Conservation (phyloP, 192 early-diverging fungal species). For the Gryganskiella cystojenkinii region DNA sequence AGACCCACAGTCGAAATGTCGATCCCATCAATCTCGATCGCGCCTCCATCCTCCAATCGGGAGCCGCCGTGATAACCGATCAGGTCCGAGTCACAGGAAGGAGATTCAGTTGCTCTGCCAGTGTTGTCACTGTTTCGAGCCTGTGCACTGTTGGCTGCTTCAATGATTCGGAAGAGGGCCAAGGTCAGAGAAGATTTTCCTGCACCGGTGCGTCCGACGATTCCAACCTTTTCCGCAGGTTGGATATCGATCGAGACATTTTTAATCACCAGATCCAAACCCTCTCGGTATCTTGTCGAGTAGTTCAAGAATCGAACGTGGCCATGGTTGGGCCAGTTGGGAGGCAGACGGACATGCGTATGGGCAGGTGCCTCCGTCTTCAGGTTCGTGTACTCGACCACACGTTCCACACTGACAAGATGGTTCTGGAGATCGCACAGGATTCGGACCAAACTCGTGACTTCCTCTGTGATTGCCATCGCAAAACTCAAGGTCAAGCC, state of each 20-base stretch:
- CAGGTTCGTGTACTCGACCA: slow-evolving; percentile 36
- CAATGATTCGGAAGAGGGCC: slow-evolving; percentile 56
- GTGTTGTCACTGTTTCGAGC: slow-evolving; percentile 69
- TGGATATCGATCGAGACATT: slow-evolving; percentile 70
- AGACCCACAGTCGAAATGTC: slow-evolving; percentile 75
- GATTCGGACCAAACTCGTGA: slow-evolving; percentile 67
- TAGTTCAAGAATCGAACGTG: slow-evolving; percentile 72
- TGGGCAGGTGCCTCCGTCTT: slow-evolving; percentile 23
- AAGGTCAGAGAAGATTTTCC: slow-evolving; percentile 59
- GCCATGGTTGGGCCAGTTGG: slow-evolving; percentile 74
- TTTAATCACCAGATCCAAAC: slow-evolving; percentile 75
- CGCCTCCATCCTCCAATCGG: slow-evolving; percentile 60
- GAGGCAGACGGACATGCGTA: slow-evolving; percentile 2
- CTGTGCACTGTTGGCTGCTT: slow-evolving; percentile 24
- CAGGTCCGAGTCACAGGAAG: slow-evolving; percentile 77
- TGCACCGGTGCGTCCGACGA: slow-evolving; percentile 75
- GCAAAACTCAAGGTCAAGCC: slow-evolving; percentile 90
- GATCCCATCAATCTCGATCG: slow-evolving; percentile 78
- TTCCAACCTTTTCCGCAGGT: slow-evolving; percentile 79
- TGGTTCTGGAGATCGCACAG: slow-evolving; percentile 15
- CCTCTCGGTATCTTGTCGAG: slow-evolving; percentile 74
- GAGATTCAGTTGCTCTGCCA: slow-evolving; percentile 63
- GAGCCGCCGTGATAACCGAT: slow-evolving; percentile 71
- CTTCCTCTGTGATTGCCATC: slow-evolving; percentile 78
- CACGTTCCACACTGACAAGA: slow-evolving; percentile 28